phyloP scores from a whole-genome alignment of 805 yeast species.

The Starmera pachycereana region DNA sequence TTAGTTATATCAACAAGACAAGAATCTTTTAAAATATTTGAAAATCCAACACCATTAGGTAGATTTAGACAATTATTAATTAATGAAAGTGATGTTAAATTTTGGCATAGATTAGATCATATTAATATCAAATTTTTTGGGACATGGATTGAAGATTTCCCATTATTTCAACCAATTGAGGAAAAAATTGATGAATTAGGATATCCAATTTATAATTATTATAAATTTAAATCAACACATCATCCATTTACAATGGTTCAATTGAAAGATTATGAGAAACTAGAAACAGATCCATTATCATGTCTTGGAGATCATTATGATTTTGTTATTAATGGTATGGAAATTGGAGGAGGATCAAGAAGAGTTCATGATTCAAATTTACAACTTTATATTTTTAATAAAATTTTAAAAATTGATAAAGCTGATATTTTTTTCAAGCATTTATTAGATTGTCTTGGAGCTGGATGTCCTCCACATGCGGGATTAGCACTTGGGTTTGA shows the following conservation, averaged over 20 bases:
- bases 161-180: constrained; percentile 76
- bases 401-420: constrained; percentile 49
- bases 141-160: constrained; percentile 88
- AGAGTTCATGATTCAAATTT: constrained; percentile 82
- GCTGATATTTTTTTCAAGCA: constrained; percentile 74
- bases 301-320: constrained; percentile 92
- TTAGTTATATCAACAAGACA: constrained; percentile 75
- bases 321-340: constrained; percentile 87
- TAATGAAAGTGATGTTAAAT: constrained; percentile 36
- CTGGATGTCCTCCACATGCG: constrained; percentile 98
- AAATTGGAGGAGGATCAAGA: constrained; percentile 94
- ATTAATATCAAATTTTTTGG: constrained; percentile 36
- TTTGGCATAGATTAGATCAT: constrained; percentile 21
- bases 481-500: constrained; percentile 96
- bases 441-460: constrained; percentile 63
- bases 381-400: constrained; percentile 62
- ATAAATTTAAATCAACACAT: constrained; percentile 61
- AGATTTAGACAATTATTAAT: constrained; percentile 69
- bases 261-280: constrained; percentile 49
- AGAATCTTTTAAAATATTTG: constrained; percentile 43
- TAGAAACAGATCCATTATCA: constrained; percentile 44
- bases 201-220: constrained; percentile 53
- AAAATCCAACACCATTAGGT: constrained; percentile 94
- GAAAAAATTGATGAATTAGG: constrained; percentile 13
- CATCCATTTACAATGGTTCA: constrained; percentile 97